Base-by-base conservation (phyloP, 495 filamentous ascomycete genomes). In the Trichoderma asperelloides region DNA sequence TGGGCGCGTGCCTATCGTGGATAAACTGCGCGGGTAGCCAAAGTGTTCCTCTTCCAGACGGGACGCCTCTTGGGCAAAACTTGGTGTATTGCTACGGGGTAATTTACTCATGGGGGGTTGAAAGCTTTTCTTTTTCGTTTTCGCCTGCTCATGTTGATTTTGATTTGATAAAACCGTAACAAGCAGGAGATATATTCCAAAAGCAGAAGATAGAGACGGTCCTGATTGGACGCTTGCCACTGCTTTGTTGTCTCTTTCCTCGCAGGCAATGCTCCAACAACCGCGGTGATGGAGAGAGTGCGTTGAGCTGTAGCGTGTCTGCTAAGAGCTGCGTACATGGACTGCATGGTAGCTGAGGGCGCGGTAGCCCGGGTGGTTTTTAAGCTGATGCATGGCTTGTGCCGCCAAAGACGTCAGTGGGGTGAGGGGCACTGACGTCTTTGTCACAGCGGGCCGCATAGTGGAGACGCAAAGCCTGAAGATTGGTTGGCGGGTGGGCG, bases 361-460 rank as follows among this genome's bases (percentile, higher is more conserved):
- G 47, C 9, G 8, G 47, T 21, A 5, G 18, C 47, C 47, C n/a
- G 47, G 5, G 4, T 21, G 18, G 21, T 18, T 51, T 23, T 47
- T 51, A 51, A 51, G 47, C 47, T 21, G 47, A 51, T 51, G 47
- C 47, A 51, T 51, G 47, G n/a, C n/a, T 6, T 21, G 16, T 21
- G n/a, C 16, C 55, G 27, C 55, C 55, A 60, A 60, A 27, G 55
- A 60, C 55, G 55, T 60, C 55, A 60, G 55, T 15, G 55, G 25
- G 25, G 25, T 7, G 23, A 28, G 25, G 25, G 25, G 25, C 55
- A 60, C 27, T 60, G 55, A 30, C 55, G 55, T 60, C 55, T 60
- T 60, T 60, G 55, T 60, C 55, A 60, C 55, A 60, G 55, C 55
- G 55, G 55, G 55, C 55, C 55, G 55, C 55, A 60, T 60, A 60